Evolutionary conservation across 495 filamentous ascomycete species (phyloP).

Genomic region (Extremus antarcticus): DNA sequence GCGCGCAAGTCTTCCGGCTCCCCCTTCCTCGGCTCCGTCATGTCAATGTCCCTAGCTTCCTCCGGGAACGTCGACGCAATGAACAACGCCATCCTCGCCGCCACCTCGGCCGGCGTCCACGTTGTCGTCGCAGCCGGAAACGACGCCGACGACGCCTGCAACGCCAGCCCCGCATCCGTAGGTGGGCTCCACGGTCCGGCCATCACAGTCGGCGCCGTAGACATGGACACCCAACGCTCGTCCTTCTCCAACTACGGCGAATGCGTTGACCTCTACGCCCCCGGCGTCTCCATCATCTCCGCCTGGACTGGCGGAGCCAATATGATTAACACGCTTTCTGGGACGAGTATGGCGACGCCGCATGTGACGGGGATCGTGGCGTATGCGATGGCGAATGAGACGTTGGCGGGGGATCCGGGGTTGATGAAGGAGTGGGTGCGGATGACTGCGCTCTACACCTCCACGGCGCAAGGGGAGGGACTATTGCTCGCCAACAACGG

Average conservation of each 20-base stretch:
- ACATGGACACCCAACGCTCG: conserved; percentile 24
- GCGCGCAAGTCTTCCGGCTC: conserved; percentile 15
- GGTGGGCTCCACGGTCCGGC: conserved; percentile 29
- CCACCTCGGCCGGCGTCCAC: conserved; percentile 28
- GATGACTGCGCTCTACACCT: conserved; percentile 11
- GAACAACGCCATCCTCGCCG: conserved; percentile 23
- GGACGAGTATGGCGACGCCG: conserved; percentile 37
- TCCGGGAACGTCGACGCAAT: conserved; percentile 17
- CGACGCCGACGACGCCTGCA: conserved; percentile 20
- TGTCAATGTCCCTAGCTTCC: conserved; percentile 35
- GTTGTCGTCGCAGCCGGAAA: conserved; percentile 34
- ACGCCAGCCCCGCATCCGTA: conserved; percentile 23
- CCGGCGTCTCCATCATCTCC: conserved; percentile 30
- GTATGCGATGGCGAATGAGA: conserved; percentile 31
- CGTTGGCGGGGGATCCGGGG: conserved; percentile 28
- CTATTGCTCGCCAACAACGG: conserved; percentile 29
- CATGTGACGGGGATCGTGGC: conserved; percentile 44
- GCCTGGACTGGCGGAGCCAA: conserved; percentile 28
- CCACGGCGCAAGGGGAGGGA: conserved; percentile 7
- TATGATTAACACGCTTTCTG: conserved; percentile 26
- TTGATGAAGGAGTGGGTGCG: conserved; percentile 34
- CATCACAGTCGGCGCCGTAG: conserved; percentile 31
- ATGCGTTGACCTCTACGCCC: conserved; percentile 37
- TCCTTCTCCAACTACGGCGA: conserved; percentile 34
- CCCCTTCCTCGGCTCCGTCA: conserved; percentile 31